Evolutionary conservation across 176 grass and related monocot genomes (phyloP).

Genomic region (Oropetium thomaeum): DNA sequence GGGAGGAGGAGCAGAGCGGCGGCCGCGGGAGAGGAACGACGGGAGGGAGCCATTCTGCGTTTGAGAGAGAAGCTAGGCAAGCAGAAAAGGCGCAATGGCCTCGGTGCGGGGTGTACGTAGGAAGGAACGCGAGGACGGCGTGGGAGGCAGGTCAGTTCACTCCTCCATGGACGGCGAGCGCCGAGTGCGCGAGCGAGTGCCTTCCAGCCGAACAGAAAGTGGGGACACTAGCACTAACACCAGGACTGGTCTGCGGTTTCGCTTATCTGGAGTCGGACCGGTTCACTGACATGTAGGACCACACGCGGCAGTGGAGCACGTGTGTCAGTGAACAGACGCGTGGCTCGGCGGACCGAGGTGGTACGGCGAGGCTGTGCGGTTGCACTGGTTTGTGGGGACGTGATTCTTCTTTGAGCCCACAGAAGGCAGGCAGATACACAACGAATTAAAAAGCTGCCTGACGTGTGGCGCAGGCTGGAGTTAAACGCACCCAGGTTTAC

Average conservation of each 20-base stretch:
- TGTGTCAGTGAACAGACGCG: neutral
- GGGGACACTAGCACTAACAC: conserved; percentile 1
- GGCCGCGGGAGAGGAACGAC: neutral
- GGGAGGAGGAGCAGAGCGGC: neutral
- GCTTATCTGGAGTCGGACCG: no score
- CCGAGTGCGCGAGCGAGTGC: conserved; percentile 6
- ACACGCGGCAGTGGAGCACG: fast-evolving
- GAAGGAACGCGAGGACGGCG: neutral
- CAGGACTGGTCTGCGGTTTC: neutral
- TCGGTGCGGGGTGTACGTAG: neutral
- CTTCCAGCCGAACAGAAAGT: conserved; percentile 37
- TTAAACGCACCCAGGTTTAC: neutral
- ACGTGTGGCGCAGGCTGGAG: neutral
- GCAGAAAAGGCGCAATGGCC: neutral
- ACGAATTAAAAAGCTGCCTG: neutral
- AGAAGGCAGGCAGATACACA: neutral
- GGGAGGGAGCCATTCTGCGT: conserved; percentile 18
- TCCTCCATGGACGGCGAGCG: conserved; percentile 24
- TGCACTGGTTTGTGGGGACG: neutral
- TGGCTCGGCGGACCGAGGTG: no score
- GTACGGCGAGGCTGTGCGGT: neutral
- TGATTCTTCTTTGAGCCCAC: neutral
- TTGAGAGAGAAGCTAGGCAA: neutral
- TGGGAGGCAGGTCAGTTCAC: neutral
- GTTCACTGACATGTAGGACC: neutral